Evolutionary conservation across 2,329 filamentous ascomycete genomes (phyloP).

Genomic region (Aureobasidium vineae): DNA sequence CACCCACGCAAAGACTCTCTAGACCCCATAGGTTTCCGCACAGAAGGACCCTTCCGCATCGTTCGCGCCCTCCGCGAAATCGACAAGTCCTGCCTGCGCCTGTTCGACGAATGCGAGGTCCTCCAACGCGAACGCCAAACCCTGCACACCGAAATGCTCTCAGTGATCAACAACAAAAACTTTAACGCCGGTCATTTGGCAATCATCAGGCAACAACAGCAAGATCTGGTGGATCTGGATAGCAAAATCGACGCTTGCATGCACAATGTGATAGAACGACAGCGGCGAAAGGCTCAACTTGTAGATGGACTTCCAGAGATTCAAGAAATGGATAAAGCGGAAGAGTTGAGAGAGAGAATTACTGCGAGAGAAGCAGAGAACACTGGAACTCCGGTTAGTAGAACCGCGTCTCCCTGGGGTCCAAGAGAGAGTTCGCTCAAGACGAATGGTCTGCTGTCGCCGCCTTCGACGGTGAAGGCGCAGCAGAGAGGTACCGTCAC

Average conservation of each 20-base stretch:
- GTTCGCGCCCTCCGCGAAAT: slow-evolving; percentile 14
- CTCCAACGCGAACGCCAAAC: neutral
- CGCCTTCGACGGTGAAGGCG: neutral
- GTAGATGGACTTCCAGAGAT: slow-evolving; percentile 13
- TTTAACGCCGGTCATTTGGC: neutral
- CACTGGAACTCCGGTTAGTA: neutral
- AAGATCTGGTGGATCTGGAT: neutral
- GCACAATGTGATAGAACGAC: slow-evolving; percentile 5
- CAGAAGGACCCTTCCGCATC: neutral
- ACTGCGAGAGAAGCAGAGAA: neutral
- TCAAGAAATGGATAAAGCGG: slow-evolving; percentile 16
- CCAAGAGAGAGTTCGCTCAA: slow-evolving; percentile 3
- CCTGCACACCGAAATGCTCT: neutral
- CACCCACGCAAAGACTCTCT: slow-evolving; percentile 15
- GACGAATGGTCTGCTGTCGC: neutral
- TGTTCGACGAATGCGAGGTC: slow-evolving; percentile 6
- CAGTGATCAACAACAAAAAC: neutral
- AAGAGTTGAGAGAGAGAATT: neutral
- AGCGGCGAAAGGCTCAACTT: slow-evolving; percentile 1
- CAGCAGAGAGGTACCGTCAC: neutral
- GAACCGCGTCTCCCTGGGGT: neutral
- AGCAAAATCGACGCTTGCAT: neutral
- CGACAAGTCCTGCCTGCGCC: neutral
- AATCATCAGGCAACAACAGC: slow-evolving; percentile 1
- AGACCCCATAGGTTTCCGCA: neutral